A percentile compares a stretch with the other conserved stretches of the same genome.
phyloP scores from a whole-genome alignment of 2,329 filamentous ascomycete genomes.

The Fusarium redolens region DNA sequence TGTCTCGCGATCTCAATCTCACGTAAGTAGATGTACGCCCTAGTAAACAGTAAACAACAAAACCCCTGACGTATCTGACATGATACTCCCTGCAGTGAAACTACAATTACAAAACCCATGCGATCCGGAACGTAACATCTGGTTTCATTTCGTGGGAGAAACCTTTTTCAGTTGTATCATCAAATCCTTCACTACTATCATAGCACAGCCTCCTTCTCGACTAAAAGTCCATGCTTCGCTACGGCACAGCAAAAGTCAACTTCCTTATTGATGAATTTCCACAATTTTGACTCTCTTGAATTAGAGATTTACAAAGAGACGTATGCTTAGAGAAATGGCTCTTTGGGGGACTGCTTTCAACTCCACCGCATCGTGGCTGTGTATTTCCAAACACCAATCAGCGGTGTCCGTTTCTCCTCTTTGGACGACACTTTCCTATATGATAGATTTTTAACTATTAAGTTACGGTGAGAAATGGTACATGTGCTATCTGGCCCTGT shows the following conservation, averaged over 20 bases:
- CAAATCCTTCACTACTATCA: background rate
- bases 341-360: background rate
- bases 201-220: conserved; percentile 16
- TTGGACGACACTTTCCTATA: background rate
- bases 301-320: background rate
- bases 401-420: background rate
- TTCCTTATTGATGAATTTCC: conserved; percentile 5
- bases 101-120: conserved; percentile 7
- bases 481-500: background rate
- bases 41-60: background rate
- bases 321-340: background rate
- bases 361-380: conserved; percentile 34
- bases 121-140: background rate
- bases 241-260: conserved; percentile 21
- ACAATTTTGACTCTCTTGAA: background rate
- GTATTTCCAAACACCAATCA: conserved; percentile 21
- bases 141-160: background rate
- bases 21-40: background rate
- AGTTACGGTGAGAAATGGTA: background rate
- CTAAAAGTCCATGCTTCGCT: conserved; percentile 19
- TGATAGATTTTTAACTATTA: background rate
- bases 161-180: background rate
- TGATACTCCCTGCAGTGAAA: background rate
- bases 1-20: background rate
- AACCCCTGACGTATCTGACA: background rate